Evolutionary conservation across 139 green algal genomes (phyloP), one percentile per base, ranked within the genome.

Genomic region (Tetradesmus lagerheimii): DNA sequence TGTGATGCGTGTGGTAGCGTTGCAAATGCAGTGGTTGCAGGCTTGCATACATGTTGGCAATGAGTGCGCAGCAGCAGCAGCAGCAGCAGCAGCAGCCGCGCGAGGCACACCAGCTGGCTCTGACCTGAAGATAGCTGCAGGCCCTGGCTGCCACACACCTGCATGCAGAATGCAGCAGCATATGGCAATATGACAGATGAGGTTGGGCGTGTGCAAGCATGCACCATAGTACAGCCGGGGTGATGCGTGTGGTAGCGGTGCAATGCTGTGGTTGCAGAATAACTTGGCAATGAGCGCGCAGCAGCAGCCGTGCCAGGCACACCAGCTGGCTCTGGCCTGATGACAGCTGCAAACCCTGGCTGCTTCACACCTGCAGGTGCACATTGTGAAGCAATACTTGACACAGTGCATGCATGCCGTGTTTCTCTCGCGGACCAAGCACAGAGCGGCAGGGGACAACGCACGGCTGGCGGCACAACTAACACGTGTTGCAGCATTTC

Each of bases 1-100:
- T 5, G 75, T 79, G 53, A 35, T 86, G 80, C n/a, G 8, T 77
- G 80, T 62, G 12, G 79, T 18, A 38, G 34, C 45, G 23, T 12
- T 57, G 1, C 45, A 57, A 2, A n/a, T n/a, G n/a, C n/a, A n/a
- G n/a, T n/a, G n/a, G n/a, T n/a, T n/a, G n/a, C n/a, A n/a, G n/a
- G n/a, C n/a, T n/a, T n/a, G n/a, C n/a, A n/a, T n/a, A n/a, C 62
- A 75, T 50, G 43, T 50, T 50, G 43, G 43, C 5, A 50, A 9
- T 50, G 43, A n/a, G n/a, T n/a, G n/a, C n/a, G n/a, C n/a, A 98
- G 85, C 38, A 95, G 89, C 45, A 98, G 82, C 29, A 98, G 77
- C 8, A n/a, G 87, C 1, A 91, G 81, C 80, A 98, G 92, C 86
- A 98, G 90, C 67, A 95, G 88, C 0, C 9, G 43, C 43, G 43